Evolutionary conservation across 441 rosid species (phyloP).

Genomic region (Arabidopsis hybrid): DNA sequence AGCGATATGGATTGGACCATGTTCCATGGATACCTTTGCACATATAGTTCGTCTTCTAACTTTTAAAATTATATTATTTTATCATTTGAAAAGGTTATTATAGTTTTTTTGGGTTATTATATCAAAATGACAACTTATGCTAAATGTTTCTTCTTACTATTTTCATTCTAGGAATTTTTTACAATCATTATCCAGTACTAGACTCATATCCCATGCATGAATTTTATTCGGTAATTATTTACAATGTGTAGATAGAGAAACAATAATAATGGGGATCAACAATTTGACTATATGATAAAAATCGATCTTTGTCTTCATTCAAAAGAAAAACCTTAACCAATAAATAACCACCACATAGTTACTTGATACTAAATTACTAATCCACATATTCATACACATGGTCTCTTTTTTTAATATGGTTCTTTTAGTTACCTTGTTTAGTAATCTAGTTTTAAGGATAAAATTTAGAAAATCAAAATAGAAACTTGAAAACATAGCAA

Average conservation of each 20-base stretch:
- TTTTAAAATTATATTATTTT: neutral
- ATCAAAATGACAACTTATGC: conserved; percentile 15
- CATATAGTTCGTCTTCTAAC: neutral
- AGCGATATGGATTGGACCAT: too few relatives aligned
- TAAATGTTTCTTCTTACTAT: conserved; percentile 12
- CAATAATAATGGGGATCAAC: neutral
- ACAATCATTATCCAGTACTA: neutral
- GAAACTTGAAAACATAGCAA: conserved; percentile 26
- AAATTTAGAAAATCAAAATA: neutral
- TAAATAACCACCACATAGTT: conserved; percentile 8
- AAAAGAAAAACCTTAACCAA: neutral
- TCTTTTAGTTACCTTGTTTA: neutral
- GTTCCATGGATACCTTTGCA: too few relatives aligned
- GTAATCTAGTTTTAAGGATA: conserved; percentile 1
- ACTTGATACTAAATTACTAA: neutral
- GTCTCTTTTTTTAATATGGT: neutral
- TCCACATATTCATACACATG: conserved; percentile 12
- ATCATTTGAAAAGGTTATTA: neutral
- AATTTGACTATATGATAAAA: neutral
- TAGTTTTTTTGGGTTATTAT: conserved; percentile 9
- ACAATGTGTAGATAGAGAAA: neutral
- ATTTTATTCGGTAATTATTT: neutral
- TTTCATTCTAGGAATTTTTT: neutral
- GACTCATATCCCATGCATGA: neutral
- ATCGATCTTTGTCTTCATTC: neutral